These are phyloP conservation scores for Pseudisothecium myosuroides DNA, from an alignment of 225 moss, liverwort and hornwort species.

Conservation along the genomic window DNA sequence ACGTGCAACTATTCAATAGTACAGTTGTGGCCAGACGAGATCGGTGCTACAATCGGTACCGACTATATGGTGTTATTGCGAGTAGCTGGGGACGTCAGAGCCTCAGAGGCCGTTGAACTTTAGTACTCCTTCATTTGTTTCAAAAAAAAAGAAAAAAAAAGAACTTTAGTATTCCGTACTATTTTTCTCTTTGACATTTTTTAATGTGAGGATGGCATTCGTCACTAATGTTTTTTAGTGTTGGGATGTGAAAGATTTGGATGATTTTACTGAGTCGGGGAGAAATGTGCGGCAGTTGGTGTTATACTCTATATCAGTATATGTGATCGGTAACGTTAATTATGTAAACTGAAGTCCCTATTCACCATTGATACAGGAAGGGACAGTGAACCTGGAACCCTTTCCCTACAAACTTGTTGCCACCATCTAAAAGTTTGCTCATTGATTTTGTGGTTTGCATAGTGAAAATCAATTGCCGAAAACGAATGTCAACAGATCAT, in stretches of 20 bases:
- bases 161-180: no score
- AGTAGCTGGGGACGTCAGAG: neutral
- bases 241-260: neutral
- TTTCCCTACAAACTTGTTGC: neutral
- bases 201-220: neutral
- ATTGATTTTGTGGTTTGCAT: no score
- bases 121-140: no score
- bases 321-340: neutral
- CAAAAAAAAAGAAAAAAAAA: no score
- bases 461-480: neutral
- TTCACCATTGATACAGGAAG: neutral
- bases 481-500: neutral
- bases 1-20: neutral
- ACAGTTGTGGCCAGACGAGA: neutral
- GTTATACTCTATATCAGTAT: neutral
- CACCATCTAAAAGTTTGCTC: neutral
- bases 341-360: neutral
- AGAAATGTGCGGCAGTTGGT: neutral
- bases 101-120: neutral
- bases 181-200: neutral
- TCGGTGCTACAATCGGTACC: neutral
- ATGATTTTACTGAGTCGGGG: neutral
- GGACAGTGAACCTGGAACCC: neutral
- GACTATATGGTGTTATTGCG: neutral
- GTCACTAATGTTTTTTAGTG: neutral